Conservation (phyloP, 164 flowering plant genomes). For the Piper longum region DNA sequence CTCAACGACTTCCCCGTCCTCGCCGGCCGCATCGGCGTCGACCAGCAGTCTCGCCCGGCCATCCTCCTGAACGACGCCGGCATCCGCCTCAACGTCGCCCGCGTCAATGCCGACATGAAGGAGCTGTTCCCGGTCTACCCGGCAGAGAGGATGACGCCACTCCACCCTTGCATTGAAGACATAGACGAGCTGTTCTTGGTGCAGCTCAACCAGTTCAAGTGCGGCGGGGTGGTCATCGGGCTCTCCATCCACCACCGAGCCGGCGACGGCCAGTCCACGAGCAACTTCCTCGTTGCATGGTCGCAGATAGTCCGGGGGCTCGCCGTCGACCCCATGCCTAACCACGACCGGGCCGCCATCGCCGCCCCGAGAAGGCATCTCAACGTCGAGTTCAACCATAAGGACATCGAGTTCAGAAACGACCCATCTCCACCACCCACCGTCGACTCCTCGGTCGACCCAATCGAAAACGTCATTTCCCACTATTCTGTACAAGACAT, state of each 20-base stretch:
- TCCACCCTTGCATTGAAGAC: constrained; percentile 8
- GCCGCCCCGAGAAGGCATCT: constrained; percentile 3
- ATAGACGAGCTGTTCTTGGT: constrained; percentile 3
- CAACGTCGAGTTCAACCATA: constrained; percentile 1
- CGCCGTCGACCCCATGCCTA: constrained; percentile 1
- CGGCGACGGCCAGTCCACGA: constrained; percentile 5
- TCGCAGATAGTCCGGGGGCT: constrained; percentile 1
- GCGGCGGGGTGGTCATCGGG: constrained; percentile 6
- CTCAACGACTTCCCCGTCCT: constrained; percentile 6
- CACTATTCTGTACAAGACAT: neutral
- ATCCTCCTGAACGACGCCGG: constrained; percentile 10
- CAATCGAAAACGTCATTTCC: neutral
- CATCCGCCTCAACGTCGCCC: constrained; percentile 7
- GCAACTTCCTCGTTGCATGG: constrained; percentile 6
- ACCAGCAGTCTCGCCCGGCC: neutral
- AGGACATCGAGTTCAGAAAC: neutral
- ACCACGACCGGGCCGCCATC: constrained; percentile 2
- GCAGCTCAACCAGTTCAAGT: constrained; percentile 2
- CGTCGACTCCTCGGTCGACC: neutral
- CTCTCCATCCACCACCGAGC: constrained; percentile 2
- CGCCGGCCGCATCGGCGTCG: constrained; percentile 7
- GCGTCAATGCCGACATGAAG: neutral
- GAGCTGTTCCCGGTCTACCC: constrained; percentile 7
- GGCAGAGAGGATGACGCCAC: neutral
- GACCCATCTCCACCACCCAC: neutral